These are phyloP conservation scores for Brettanomyces bruxellensis DNA, from an alignment of 805 yeast genomes.

Conservation along the genomic window DNA sequence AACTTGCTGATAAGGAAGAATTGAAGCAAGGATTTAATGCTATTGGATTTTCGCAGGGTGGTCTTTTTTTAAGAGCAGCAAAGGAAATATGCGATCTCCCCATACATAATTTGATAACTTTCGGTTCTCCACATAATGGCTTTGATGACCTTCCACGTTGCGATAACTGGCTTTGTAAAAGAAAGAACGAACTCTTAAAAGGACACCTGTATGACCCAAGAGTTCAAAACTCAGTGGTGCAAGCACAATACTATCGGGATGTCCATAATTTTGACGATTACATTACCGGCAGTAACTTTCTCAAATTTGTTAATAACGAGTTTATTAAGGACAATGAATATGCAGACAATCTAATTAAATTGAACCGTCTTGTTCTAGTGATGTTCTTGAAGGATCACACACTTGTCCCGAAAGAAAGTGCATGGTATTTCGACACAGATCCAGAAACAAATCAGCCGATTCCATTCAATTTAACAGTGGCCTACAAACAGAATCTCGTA, in stretches of 20 bases:
- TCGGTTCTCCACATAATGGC: constrained; percentile 80
- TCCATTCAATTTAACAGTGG: constrained; percentile 38
- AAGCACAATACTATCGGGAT: constrained; percentile 75
- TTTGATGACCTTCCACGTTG: constrained; percentile 61
- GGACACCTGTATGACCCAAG: constrained; percentile 49
- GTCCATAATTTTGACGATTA: constrained; percentile 40
- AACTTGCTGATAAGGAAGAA: constrained; percentile 36
- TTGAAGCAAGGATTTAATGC: constrained; percentile 55
- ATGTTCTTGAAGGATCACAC: constrained; percentile 56
- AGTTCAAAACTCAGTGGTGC: constrained; percentile 49
- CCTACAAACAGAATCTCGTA: constrained; percentile 46
- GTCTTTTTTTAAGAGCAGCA: constrained; percentile 63
- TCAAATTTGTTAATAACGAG: constrained; percentile 66
- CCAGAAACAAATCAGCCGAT: constrained; percentile 31
- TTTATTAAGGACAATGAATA: constrained; percentile 26
- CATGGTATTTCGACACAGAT: constrained; percentile 55
- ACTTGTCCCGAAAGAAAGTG: constrained; percentile 62
- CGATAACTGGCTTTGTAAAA: constrained; percentile 51
- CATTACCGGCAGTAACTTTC: constrained; percentile 44
- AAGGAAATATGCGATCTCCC: constrained; percentile 47
- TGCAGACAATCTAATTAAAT: constrained; percentile 29
- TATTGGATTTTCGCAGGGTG: constrained; percentile 80
- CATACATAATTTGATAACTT: constrained; percentile 51
- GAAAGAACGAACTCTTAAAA: constrained; percentile 44
- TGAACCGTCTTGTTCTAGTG: constrained; percentile 51